Evolutionary conservation across 805 yeast genomes (phyloP).

Genomic region (Ogataea trehaloabstinens): DNA sequence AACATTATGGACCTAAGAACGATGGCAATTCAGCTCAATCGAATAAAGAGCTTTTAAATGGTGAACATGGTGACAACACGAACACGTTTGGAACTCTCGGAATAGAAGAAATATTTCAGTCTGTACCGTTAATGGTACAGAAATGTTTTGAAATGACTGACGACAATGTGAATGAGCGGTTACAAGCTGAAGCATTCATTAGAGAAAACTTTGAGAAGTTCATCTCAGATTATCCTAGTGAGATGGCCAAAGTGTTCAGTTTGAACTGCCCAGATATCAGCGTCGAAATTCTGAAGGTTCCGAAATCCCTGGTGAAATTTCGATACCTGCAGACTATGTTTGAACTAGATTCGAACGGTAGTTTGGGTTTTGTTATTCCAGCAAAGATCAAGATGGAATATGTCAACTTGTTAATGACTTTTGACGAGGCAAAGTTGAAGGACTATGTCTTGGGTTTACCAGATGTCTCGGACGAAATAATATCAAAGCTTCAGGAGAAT

Average conservation of each 20-base stretch:
- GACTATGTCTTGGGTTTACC: conserved; percentile 18
- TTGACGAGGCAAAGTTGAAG: conserved; percentile 16
- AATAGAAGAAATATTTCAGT: conserved; percentile 29
- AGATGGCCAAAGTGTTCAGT: conserved; percentile 37
- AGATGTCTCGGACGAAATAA: conserved; percentile 14
- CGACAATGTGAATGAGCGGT: conserved; percentile 13
- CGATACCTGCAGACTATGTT: conserved; percentile 36
- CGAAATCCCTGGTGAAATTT: conserved; percentile 27
- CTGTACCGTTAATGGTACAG: conserved; percentile 26
- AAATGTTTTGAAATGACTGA: conserved; percentile 22
- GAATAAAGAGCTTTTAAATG: background rate
- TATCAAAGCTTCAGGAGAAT: conserved; percentile 22
- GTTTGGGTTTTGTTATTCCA: conserved; percentile 6
- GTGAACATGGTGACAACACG: conserved; percentile 1
- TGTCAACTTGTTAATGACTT: conserved; percentile 26
- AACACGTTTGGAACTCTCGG: conserved; percentile 3
- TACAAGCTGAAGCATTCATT: conserved; percentile 27
- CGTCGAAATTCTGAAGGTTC: conserved; percentile 31
- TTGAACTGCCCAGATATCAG: conserved; percentile 40
- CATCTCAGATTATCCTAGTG: conserved; percentile 30
- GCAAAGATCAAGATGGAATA: conserved; percentile 22
- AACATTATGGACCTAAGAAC: conserved; percentile 11
- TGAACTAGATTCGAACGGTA: conserved; percentile 16
- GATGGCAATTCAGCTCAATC: background rate
- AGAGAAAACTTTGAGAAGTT: conserved; percentile 29